Conservation (phyloP, 441 rosid genomes). For the Capsella rubella region DNA sequence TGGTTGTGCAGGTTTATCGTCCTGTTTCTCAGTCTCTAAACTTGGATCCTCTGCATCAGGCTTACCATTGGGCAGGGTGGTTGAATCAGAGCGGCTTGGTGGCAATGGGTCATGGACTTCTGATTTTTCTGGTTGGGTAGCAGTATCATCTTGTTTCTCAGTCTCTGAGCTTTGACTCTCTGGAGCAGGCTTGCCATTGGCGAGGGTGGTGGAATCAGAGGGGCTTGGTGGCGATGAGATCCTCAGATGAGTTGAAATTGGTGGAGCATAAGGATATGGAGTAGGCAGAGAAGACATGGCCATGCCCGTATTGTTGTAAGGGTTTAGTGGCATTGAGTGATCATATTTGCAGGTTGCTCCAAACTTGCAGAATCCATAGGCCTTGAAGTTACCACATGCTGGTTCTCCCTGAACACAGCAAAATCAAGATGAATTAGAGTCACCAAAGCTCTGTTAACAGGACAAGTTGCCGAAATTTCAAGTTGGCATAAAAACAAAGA, state of each 20-base stretch:
- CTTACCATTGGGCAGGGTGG: conserved; percentile 35
- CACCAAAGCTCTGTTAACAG: not conserved
- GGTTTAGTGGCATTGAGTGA: conserved; percentile 63
- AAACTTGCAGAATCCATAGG: conserved; percentile 70
- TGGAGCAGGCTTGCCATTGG: conserved; percentile 34
- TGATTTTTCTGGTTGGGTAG: conserved; percentile 19
- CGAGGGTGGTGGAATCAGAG: conserved; percentile 33
- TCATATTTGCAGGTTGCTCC: conserved; percentile 78
- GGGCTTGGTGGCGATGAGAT: conserved; percentile 46
- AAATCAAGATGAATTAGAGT: conserved; percentile 15
- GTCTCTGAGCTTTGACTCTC: conserved; percentile 31
- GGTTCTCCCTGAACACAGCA: conserved; percentile 70
- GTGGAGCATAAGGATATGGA: conserved; percentile 48
- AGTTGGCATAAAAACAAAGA: not conserved
- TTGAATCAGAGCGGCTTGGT: conserved; percentile 44
- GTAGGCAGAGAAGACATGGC: conserved; percentile 46
- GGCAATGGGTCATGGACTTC: conserved; percentile 41
- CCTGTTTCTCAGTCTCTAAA: conserved; percentile 29
- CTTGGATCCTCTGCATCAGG: conserved; percentile 31
- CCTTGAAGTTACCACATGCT: conserved; percentile 67
- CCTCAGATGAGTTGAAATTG: conserved; percentile 53
- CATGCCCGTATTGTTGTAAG: conserved; percentile 49
- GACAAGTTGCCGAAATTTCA: not conserved
- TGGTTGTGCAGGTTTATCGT: conserved; percentile 18
- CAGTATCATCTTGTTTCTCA: conserved; percentile 32